A percentile compares a stretch with the other conserved stretches of the same genome.
phyloP scores from a whole-genome alignment of 2,329 filamentous ascomycete species.

The Fusarium oxysporum region DNA sequence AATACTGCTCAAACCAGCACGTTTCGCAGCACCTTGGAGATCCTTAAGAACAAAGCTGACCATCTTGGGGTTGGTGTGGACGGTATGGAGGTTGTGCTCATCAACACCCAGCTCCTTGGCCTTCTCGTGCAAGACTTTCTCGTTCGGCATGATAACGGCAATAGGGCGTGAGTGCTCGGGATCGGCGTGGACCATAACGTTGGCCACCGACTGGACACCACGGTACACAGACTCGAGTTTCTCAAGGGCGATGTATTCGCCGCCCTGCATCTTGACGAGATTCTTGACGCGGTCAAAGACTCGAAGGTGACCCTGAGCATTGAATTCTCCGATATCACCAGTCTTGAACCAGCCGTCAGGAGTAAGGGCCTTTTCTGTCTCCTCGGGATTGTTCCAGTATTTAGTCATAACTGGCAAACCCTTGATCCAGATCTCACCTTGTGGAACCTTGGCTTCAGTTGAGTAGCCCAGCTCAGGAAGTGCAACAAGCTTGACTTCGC shows the following conservation, averaged over 20 bases:
- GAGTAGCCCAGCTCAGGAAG: slow-evolving; percentile 90
- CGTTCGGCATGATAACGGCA: slow-evolving; percentile 79
- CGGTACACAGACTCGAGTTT: slow-evolving; percentile 95
- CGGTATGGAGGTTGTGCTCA: slow-evolving; percentile 74
- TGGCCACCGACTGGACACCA: slow-evolving; percentile 79
- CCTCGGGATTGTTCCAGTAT: slow-evolving; percentile 88
- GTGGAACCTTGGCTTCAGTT: slow-evolving; percentile 78
- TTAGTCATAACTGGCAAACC: slow-evolving; percentile 79
- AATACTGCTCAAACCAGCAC: slow-evolving; percentile 74
- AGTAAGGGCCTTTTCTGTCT: slow-evolving; percentile 82
- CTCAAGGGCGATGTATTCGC: slow-evolving; percentile 97
- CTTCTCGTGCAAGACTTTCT: slow-evolving; percentile 70
- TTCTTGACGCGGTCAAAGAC: slow-evolving; percentile 99
- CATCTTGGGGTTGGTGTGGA: slow-evolving; percentile 76
- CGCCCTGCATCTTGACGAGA: slow-evolving; percentile 92
- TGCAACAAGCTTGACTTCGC: slow-evolving; percentile 94
- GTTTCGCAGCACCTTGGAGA: slow-evolving; percentile 72
- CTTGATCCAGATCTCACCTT: slow-evolving; percentile 93
- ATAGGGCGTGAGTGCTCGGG: slow-evolving; percentile 80
- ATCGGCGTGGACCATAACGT: slow-evolving; percentile 89
- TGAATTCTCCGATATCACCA: slow-evolving; percentile 93
- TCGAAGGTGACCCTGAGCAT: slow-evolving; percentile 80
- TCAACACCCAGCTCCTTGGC: slow-evolving; percentile 72
- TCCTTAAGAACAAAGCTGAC: slow-evolving; percentile 73
- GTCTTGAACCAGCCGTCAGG: slow-evolving; percentile 97